Percentiles rank a stretch among this genome's conserved stretches.
phyloP scores from a whole-genome alignment of 768 basidiomycete genomes.

The Lentinula raphanica region DNA sequence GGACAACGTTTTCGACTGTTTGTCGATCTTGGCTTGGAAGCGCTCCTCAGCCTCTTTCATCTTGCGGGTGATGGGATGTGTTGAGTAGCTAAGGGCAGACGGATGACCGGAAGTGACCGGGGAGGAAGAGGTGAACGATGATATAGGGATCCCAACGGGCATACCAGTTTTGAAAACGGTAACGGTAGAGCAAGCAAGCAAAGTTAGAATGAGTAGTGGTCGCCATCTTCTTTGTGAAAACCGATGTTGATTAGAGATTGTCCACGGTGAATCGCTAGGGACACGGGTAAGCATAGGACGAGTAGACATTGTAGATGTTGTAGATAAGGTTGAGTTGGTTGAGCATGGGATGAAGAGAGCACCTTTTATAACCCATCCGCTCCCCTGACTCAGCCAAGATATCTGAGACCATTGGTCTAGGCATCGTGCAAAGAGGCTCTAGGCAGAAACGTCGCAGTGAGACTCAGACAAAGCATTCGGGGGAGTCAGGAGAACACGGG shows the following conservation, averaged over 20 bases:
- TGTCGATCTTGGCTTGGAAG: conserved; percentile 58
- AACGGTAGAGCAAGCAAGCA: neutral
- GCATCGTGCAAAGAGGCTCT: neutral
- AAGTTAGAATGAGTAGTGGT: neutral
- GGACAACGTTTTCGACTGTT: conserved; percentile 75
- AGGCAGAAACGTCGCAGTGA: neutral
- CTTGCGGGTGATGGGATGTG: conserved; percentile 80
- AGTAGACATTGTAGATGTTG: neutral
- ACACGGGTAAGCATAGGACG: neutral
- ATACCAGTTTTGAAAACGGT: neutral
- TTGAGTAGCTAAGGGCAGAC: neutral
- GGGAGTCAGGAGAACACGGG: no score
- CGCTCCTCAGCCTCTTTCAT: conserved; percentile 79
- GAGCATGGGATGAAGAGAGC: neutral
- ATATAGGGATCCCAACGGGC: neutral
- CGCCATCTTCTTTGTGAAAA: neutral
- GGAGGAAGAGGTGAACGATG: conserved; percentile 16
- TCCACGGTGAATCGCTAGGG: neutral
- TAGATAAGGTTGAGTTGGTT: neutral
- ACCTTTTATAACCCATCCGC: neutral
- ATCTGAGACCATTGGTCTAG: neutral
- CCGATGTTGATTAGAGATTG: neutral
- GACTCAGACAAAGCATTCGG: neutral
- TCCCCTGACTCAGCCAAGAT: neutral
- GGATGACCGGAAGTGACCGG: conserved; percentile 11